Conservation (phyloP, 164 flowering plant species). For the Vitis labrusca region DNA sequence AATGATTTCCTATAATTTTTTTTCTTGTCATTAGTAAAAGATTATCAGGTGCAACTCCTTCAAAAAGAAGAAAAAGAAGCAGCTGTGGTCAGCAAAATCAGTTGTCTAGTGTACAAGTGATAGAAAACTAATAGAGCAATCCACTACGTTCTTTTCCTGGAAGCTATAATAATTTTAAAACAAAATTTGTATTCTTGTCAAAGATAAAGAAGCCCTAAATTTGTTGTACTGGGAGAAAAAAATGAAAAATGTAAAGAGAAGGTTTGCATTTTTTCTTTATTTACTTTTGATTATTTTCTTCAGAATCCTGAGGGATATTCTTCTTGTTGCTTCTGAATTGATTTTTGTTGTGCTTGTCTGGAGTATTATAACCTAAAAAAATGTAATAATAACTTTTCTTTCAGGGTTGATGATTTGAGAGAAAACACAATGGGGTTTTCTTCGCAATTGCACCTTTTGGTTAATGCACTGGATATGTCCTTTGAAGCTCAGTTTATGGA, state of each 20-base stretch:
- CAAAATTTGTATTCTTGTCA: not conserved
- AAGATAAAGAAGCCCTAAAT: not conserved
- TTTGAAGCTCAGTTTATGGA: slow-evolving; percentile 83
- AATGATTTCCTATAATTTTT: too few species aligned
- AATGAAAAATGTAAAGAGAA: not conserved
- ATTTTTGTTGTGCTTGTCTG: not conserved
- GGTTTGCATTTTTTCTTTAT: not conserved
- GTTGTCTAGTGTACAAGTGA: too few species aligned
- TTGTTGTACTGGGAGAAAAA: not conserved
- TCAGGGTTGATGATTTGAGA: slow-evolving; percentile 35
- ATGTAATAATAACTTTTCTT: not conserved
- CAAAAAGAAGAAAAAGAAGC: too few species aligned
- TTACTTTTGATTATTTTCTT: slow-evolving; percentile 4
- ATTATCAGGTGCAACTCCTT: too few species aligned
- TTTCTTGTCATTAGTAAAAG: too few species aligned
- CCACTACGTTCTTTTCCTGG: too few species aligned
- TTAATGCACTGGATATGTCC: slow-evolving; percentile 68
- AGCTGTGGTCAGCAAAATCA: too few species aligned
- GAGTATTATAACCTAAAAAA: not conserved
- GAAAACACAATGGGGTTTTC: slow-evolving; percentile 70
- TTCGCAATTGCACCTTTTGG: slow-evolving; percentile 71
- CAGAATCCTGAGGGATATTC: not conserved
- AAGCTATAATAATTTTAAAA: too few species aligned
- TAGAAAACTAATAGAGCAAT: too few species aligned
- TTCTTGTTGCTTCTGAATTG: not conserved